Evolutionary conservation across 176 grass and related monocot species (phyloP), one percentile per base, ranked within the genome.

Genomic region (Areca catechu): DNA sequence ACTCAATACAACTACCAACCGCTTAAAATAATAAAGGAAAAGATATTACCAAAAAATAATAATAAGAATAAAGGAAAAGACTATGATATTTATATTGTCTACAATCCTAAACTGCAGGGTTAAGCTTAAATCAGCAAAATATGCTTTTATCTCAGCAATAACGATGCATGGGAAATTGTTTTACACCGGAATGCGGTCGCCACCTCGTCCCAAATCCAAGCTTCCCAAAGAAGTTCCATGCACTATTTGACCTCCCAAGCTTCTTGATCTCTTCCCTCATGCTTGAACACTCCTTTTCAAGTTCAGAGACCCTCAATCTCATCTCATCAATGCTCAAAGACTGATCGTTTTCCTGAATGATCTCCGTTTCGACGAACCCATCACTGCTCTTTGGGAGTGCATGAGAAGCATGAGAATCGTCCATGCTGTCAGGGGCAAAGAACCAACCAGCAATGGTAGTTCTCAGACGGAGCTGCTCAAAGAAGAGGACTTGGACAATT

Each of bases 381-480:
- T 16, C 25, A 23, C 22, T 27, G 48, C 6, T 51, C 16, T 65
- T 65, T 25, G 10, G 48, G 9, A 49, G 43, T 20, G 9, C 20
- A 20, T 12, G 20, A 9, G 48, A 16, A 23, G 20, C 28, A 27
- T 61, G 58, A n/a, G 59, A 47, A 23, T 65, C 27, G 5, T 51
- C 62, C 16, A 9, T 14, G 1, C 18, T 51, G 7, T 65, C 48
- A 1, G 62, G 23, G 48, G 50, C 48, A 20, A 65, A 65, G 62
- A 65, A 65, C 62, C 62, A 65, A 49, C 62, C 37, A 5, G 62
- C 62, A 16, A 65, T 51, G 6, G 62, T 50, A 3, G 48, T 65
- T 25, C 62, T 21, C n/a, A 65, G 22, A 16, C 62, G 62, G 20
- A 65, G 62, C 47, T 65, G 62, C 22, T 65, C 62, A 22, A 65